phyloP scores from a whole-genome alignment of 129 eudicot species.

The Artemisia tridentata region DNA sequence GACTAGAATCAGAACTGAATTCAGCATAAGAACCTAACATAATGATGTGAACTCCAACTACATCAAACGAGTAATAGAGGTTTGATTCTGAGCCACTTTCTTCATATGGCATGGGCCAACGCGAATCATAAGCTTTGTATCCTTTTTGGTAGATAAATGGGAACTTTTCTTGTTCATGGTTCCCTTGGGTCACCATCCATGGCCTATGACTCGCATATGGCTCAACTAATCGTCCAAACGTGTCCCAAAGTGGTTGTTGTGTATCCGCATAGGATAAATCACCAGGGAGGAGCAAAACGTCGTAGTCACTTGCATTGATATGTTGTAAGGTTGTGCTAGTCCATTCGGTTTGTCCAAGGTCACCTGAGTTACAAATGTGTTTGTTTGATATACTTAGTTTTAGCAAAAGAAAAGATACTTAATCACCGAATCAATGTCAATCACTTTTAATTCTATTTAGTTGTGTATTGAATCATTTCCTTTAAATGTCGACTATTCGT shows the following conservation, averaged over 20 bases:
- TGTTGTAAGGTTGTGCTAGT: slow-evolving; percentile 66
- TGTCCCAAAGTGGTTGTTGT: slow-evolving; percentile 81
- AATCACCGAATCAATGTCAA: no score
- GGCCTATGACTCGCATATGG: slow-evolving; percentile 77
- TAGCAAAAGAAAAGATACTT: not conserved
- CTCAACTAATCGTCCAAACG: slow-evolving; percentile 82
- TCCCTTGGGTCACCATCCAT: slow-evolving; percentile 93
- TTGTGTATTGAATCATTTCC: no score
- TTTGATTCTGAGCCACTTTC: slow-evolving; percentile 70
- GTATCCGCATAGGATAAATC: slow-evolving; percentile 83
- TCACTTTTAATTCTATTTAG: no score
- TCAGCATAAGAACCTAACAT: slow-evolving; percentile 79
- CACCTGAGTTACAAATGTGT: slow-evolving; percentile 42
- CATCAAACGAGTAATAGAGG: slow-evolving; percentile 74
- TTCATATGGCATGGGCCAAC: slow-evolving; percentile 79
- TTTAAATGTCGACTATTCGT: no score
- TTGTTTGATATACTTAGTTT: not conserved
- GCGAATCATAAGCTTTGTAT: slow-evolving; percentile 63
- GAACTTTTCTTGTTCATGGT: slow-evolving; percentile 74
- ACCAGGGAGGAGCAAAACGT: slow-evolving; percentile 69
- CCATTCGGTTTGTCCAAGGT: slow-evolving; percentile 92
- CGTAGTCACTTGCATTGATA: slow-evolving; percentile 53
- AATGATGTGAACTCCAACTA: slow-evolving; percentile 53
- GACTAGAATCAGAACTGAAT: slow-evolving; percentile 48
- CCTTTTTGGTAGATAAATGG: slow-evolving; percentile 52